phyloP scores from a whole-genome alignment of 139 green algal genomes.

The Coelastrella sp. region DNA sequence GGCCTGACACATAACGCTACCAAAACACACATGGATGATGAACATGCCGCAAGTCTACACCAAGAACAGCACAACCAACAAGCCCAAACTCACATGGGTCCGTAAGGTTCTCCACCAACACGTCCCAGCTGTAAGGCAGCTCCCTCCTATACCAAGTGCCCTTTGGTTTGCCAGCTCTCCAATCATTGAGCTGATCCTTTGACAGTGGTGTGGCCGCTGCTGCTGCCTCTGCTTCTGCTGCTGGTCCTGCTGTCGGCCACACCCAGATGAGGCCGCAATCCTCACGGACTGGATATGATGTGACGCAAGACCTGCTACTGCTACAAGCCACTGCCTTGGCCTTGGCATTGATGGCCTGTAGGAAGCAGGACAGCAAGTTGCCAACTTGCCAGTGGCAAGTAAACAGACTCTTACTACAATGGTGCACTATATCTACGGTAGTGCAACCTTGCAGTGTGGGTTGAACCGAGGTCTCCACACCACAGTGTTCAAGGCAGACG shows the following conservation, averaged over 20 bases:
- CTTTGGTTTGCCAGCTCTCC: neutral
- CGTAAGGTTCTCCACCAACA: conserved; percentile 35
- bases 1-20: too few relatives aligned
- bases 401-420: too few relatives aligned
- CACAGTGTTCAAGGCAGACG: too few relatives aligned
- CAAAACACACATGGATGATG: neutral
- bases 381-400: too few relatives aligned
- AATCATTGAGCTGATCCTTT: neutral
- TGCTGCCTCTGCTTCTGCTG: conserved; percentile 21
- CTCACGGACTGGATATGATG: conserved; percentile 24
- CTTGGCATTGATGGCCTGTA: conserved; percentile 30
- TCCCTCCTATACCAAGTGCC: conserved; percentile 30
- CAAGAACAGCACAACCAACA: neutral
- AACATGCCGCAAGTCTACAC: neutral
- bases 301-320: conserved; percentile 51
- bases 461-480: too few relatives aligned
- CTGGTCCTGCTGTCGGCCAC: neutral
- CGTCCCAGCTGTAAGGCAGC: conserved; percentile 34
- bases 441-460: too few relatives aligned
- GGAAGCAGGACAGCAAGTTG: too few relatives aligned
- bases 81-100: conserved; percentile 14
- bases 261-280: conserved; percentile 29
- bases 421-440: too few relatives aligned
- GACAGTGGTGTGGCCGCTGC: neutral
- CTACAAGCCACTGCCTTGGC: conserved; percentile 15